Evolutionary conservation across 129 eudicot species (phyloP), one percentile per base, ranked within the genome.

Genomic region (Arctium lappa): DNA sequence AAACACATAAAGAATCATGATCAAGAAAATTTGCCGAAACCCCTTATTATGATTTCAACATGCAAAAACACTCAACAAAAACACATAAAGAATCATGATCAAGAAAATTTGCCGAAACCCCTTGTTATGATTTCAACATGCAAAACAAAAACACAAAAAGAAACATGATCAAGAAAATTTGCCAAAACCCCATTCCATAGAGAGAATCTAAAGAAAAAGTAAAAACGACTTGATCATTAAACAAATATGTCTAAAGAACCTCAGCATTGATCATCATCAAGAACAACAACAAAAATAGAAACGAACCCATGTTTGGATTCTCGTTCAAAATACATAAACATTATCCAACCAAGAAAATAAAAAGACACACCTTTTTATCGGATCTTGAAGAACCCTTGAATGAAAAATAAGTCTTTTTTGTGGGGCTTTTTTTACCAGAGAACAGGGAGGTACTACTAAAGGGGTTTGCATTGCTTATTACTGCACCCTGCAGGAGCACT

Each of bases 341-440:
- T 56, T 39, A 77, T 83, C 82, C 38, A 56, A 53, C 12, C 53
- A 83, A 37, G 29, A 69, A 78, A 53, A 22, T 22, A 22, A n/a
- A 83, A 78, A 30, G 48, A 62, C 18, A 71, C 68, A 42, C 83
- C 79, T 84, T 84, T 84, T 84, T 72, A 78, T 40, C 83, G 83
- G 79, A 84, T 84, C 87, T 84, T 79, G 83, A 73, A 84, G 78
- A 78, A 60, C 83, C 70, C 86, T 78, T 78, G 18, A 72, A 39
- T 34, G 10, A 78, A 79, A 82, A 46, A 78, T 32, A 32, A 11
- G 12, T 69, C 63, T 8, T 81, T 56, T 76, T 78, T 72, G 34
- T 78, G 82, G 86, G 79, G 27, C 0, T 39, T 84, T 78, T 56
- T 84, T 60, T 22, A 69, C 81, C 38, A 82, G 81, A 75, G 53